A percentile compares a stretch with the other conserved stretches of the same genome.
These are phyloP conservation scores for Hymenoscyphus scutula DNA, from an alignment of 2,329 filamentous ascomycete genomes.

Conservation along the genomic window DNA sequence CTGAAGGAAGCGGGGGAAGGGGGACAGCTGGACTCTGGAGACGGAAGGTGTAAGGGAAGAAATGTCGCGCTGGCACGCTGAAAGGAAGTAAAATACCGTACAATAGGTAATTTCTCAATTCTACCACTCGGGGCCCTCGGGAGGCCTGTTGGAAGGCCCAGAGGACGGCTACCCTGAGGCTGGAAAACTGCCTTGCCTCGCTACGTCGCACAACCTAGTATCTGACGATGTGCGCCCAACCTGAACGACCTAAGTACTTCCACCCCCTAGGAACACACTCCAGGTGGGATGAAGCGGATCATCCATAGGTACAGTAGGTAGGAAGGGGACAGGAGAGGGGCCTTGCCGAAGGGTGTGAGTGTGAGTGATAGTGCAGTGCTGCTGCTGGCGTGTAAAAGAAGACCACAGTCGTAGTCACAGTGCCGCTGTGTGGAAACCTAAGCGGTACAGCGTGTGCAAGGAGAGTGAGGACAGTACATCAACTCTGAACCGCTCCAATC, in stretches of 20 bases:
- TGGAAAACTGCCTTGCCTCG: background rate
- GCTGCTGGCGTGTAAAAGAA: background rate
- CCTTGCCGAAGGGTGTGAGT: background rate
- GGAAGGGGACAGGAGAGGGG: background rate
- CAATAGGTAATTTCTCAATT: background rate
- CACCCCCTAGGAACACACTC: background rate
- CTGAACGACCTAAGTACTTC: background rate
- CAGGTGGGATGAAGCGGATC: background rate
- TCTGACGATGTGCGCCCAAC: background rate
- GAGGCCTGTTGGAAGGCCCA: background rate
- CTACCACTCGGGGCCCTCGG: background rate
- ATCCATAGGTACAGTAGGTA: too few species aligned
- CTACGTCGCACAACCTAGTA: slow-evolving; percentile 1
- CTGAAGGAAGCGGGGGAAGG: background rate
- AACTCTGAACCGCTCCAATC: background rate
- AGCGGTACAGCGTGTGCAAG: slow-evolving; percentile 1
- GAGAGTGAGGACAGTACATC: background rate
- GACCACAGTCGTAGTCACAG: too few species aligned
- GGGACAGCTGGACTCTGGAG: too few species aligned
- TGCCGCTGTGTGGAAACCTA: background rate
- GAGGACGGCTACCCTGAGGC: background rate
- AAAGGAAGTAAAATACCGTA: background rate
- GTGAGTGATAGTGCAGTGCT: too few species aligned
- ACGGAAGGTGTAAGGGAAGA: background rate
- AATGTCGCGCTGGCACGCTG: background rate